Percentiles rank a stretch among this genome's conserved stretches.
phyloP scores from a whole-genome alignment of 2,329 filamentous ascomycete species.

The Calonectria crousiana region DNA sequence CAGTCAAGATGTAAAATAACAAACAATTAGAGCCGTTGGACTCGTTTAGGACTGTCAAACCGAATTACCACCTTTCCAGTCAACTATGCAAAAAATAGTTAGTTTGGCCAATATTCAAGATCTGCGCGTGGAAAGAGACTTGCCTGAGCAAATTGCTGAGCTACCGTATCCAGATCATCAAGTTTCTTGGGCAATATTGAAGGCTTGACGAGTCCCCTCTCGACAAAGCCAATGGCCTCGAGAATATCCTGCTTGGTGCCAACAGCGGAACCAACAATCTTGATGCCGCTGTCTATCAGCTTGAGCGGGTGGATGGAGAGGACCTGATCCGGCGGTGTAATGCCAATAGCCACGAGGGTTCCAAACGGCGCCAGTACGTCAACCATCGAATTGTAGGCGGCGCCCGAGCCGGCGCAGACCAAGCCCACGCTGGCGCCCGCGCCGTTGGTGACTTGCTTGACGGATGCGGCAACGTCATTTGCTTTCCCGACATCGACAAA shows the following conservation, averaged over 20 bases:
- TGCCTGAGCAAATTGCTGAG: not conserved
- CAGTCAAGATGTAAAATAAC: too few relatives aligned
- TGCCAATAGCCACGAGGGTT: constrained; percentile 54
- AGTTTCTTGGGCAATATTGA: not conserved
- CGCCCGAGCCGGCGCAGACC: constrained; percentile 44
- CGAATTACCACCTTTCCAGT: not conserved
- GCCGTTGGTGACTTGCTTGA: constrained; percentile 27
- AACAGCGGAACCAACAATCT: constrained; percentile 50
- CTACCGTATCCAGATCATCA: not conserved
- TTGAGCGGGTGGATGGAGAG: constrained; percentile 50
- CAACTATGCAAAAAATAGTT: not conserved
- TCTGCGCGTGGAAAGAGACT: not conserved
- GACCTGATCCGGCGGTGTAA: constrained; percentile 43
- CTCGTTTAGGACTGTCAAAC: not conserved
- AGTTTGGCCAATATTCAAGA: not conserved
- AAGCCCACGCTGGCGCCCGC: constrained; percentile 44
- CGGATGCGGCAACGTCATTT: constrained; percentile 10
- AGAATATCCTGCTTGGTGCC: constrained; percentile 53
- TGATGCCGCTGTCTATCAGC: constrained; percentile 51
- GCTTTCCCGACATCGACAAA: constrained; percentile 50
- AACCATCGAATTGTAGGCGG: constrained; percentile 51
- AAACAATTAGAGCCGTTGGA: not conserved
- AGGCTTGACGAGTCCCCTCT: constrained; percentile 31
- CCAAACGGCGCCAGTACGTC: constrained; percentile 47
- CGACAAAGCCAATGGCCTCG: constrained; percentile 57